A percentile compares a stretch with the other conserved stretches of the same genome.
Conservation (phyloP, 176 grass and related monocot species). For the Oryza coarctata region DNA sequence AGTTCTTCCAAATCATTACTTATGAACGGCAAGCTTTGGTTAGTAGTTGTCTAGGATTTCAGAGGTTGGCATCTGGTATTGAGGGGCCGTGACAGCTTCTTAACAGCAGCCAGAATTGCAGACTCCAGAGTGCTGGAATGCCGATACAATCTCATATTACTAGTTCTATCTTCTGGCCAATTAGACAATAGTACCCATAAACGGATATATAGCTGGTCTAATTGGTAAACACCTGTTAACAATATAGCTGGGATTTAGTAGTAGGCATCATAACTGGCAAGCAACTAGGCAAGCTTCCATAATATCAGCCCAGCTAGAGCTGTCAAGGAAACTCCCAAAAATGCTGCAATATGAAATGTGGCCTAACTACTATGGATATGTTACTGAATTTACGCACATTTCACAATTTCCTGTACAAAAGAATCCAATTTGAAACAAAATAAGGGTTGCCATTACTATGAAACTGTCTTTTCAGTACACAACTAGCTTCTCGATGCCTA, state of each 20-base stretch:
- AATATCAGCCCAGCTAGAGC: background rate
- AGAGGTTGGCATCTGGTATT: background rate
- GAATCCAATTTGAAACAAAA: conserved; percentile 28
- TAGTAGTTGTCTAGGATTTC: background rate
- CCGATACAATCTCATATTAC: conserved; percentile 2
- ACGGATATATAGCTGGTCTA: background rate
- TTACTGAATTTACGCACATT: background rate
- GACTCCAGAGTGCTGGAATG: conserved; percentile 1
- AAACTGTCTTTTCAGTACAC: background rate
- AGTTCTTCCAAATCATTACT: conserved; percentile 4
- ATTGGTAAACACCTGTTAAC: conserved; percentile 14
- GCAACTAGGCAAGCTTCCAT: background rate
- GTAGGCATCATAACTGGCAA: conserved; percentile 1
- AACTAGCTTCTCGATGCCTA: background rate
- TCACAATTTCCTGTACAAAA: conserved; percentile 38
- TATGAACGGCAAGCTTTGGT: background rate
- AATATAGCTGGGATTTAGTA: background rate
- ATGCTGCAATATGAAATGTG: background rate
- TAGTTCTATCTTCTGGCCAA: background rate
- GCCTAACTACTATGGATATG: background rate
- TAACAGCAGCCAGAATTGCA: background rate
- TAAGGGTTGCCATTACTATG: background rate
- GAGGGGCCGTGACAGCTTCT: conserved; percentile 7
- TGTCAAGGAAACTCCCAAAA: background rate
- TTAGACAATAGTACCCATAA: background rate